Evolutionary conservation across 371 early-diverging fungal species (phyloP).

Genomic region (Mortierella sp.): DNA sequence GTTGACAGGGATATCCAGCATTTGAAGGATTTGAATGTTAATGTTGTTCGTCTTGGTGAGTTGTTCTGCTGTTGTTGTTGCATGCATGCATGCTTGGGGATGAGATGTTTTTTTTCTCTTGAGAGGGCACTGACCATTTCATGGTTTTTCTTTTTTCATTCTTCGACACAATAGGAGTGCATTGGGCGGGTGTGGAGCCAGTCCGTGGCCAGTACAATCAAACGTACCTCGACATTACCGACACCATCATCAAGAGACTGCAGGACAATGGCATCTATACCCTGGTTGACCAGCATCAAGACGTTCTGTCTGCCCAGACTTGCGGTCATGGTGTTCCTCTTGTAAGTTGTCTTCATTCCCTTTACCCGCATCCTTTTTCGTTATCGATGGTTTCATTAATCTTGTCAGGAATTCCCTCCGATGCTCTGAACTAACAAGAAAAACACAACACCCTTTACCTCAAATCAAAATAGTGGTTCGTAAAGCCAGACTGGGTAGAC

Average conservation of each 20-base stretch:
- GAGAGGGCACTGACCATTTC: background rate
- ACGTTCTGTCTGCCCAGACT: conserved; percentile 61
- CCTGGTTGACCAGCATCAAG: conserved; percentile 63
- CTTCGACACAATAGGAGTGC: conserved; percentile 29
- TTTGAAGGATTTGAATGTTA: conserved; percentile 59
- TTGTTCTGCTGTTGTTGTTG: background rate
- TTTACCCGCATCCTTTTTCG: background rate
- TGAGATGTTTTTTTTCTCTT: no score
- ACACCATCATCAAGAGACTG: conserved; percentile 60
- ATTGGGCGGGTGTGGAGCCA: conserved; percentile 75
- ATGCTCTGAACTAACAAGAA: background rate
- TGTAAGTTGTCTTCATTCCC: conserved; percentile 28
- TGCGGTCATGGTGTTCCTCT: conserved; percentile 70
- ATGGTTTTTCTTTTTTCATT: background rate
- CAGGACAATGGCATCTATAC: conserved; percentile 63
- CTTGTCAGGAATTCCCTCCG: background rate
- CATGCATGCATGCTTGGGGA: background rate
- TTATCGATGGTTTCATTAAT: background rate
- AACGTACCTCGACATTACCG: conserved; percentile 63
- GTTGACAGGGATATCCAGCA: conserved; percentile 61
- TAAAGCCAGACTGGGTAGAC: conserved; percentile 57
- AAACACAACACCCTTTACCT: background rate
- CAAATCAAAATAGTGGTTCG: conserved; percentile 61
- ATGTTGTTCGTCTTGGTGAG: conserved; percentile 30
- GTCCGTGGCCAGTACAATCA: conserved; percentile 66